phyloP scores from a whole-genome alignment of 805 yeast species.

The Metschnikowia baotianmanensis region DNA sequence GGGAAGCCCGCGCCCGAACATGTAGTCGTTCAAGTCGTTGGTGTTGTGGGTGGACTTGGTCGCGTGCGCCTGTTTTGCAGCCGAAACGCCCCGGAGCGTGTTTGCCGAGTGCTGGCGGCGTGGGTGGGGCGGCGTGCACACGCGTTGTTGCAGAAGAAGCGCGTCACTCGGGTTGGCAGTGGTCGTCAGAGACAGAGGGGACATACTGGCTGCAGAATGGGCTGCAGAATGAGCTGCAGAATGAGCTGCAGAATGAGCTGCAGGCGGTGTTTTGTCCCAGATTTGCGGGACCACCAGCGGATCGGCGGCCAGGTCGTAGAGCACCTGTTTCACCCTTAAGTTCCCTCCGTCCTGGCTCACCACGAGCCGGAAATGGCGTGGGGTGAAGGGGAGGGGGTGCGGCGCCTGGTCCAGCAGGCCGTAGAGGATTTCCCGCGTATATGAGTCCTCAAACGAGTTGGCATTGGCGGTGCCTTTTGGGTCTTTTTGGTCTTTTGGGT shows the following conservation, averaged over 20 bases:
- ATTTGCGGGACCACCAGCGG: neutral
- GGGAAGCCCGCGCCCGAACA: constrained; percentile 59
- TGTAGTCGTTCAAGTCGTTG: constrained; percentile 47
- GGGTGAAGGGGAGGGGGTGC: constrained; percentile 22
- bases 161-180: no score
- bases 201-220: neutral
- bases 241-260: no score
- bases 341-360: constrained; percentile 52
- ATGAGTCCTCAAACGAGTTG: constrained; percentile 42
- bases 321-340: constrained; percentile 44
- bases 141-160: neutral
- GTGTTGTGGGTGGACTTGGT: constrained; percentile 38
- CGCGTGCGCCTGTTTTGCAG: neutral
- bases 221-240: neutral
- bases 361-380: constrained; percentile 39
- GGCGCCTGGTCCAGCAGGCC: constrained; percentile 31
- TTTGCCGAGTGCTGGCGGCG: neutral
- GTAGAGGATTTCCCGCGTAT: constrained; percentile 46
- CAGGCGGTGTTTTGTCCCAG: neutral
- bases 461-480: neutral
- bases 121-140: neutral
- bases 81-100: constrained; percentile 1
- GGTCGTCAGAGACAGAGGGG: constrained; percentile 1
- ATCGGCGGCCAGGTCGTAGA: constrained; percentile 45
- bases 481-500: neutral